A percentile compares a stretch with the other conserved stretches of the same genome.
Conservation (phyloP, 768 basidiomycete species). For the Chiua virens region DNA sequence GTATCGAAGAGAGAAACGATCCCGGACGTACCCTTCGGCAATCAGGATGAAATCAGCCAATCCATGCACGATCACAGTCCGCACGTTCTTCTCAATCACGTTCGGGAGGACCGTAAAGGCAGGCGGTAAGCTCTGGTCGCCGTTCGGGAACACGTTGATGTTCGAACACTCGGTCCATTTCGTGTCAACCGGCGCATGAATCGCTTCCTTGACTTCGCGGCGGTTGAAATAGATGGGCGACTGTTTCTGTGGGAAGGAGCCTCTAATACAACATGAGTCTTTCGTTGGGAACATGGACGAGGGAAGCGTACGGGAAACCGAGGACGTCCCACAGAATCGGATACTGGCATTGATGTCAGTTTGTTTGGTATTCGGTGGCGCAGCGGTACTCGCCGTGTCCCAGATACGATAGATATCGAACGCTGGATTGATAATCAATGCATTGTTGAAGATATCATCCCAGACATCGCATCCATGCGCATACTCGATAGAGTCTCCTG, state of each 20-base stretch:
- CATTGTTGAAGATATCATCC: slow-evolving; percentile 62
- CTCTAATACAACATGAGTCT: slow-evolving; percentile 35
- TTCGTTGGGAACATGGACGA: neutral
- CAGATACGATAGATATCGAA: slow-evolving; percentile 80
- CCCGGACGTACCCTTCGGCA: slow-evolving; percentile 65
- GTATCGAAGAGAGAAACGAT: neutral
- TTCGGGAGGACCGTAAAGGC: slow-evolving; percentile 65
- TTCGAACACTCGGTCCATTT: slow-evolving; percentile 66
- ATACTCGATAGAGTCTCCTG: slow-evolving; percentile 49
- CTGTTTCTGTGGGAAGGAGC: slow-evolving; percentile 55
- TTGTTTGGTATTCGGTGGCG: neutral
- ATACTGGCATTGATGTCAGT: slow-evolving; percentile 33
- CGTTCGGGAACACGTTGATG: slow-evolving; percentile 57
- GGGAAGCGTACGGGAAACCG: slow-evolving; percentile 64
- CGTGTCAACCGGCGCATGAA: slow-evolving; percentile 65
- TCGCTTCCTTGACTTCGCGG: slow-evolving; percentile 58
- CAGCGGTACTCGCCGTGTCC: slow-evolving; percentile 48
- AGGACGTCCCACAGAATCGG: slow-evolving; percentile 79
- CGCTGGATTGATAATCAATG: slow-evolving; percentile 65
- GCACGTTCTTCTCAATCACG: slow-evolving; percentile 72
- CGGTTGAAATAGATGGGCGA: slow-evolving; percentile 71
- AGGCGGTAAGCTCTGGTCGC: slow-evolving; percentile 62
- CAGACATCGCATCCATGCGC: slow-evolving; percentile 65
- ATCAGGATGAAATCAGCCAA: slow-evolving; percentile 73
- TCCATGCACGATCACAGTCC: slow-evolving; percentile 70